Evolutionary conservation across 2,329 filamentous ascomycete species (phyloP).

Genomic region (Dactylellina drechsleri): DNA sequence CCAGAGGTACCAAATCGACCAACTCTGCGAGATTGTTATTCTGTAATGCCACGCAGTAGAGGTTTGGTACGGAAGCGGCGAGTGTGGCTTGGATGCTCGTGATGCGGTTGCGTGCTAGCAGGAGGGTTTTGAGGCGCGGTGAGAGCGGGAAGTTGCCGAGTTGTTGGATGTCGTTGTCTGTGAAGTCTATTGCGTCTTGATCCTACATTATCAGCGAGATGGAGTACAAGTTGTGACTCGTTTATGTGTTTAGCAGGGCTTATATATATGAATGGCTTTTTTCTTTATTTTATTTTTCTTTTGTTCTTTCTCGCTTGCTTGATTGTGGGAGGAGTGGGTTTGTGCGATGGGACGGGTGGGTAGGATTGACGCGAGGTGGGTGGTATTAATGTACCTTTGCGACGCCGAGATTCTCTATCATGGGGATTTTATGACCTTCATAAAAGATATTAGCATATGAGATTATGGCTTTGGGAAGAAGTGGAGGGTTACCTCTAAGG

Average conservation of each 20-base stretch:
- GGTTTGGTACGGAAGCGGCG: constrained; percentile 78
- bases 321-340: constrained; percentile 7
- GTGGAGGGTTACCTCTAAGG: constrained; percentile 82
- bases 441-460: constrained; percentile 54
- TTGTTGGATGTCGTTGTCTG: constrained; percentile 93
- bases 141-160: constrained; percentile 93
- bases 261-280: background rate
- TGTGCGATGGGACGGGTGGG: constrained; percentile 12
- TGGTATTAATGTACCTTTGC: constrained; percentile 75
- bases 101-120: constrained; percentile 90
- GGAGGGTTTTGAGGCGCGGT: constrained; percentile 84
- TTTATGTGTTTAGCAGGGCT: constrained; percentile 54
- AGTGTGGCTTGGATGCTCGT: constrained; percentile 80
- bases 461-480: background rate
- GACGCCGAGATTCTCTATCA: constrained; percentile 96
- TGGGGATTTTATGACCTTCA: constrained; percentile 94
- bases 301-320: constrained; percentile 21
- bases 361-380: constrained; percentile 19
- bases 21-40: constrained; percentile 85
- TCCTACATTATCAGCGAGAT: constrained; percentile 51
- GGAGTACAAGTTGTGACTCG: constrained; percentile 39
- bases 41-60: constrained; percentile 82
- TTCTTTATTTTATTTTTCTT: background rate
- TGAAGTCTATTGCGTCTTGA: constrained; percentile 96
- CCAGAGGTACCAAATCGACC: constrained; percentile 85